Base-by-base conservation (phyloP, 768 basidiomycete genomes). In the Suillus americanus region DNA sequence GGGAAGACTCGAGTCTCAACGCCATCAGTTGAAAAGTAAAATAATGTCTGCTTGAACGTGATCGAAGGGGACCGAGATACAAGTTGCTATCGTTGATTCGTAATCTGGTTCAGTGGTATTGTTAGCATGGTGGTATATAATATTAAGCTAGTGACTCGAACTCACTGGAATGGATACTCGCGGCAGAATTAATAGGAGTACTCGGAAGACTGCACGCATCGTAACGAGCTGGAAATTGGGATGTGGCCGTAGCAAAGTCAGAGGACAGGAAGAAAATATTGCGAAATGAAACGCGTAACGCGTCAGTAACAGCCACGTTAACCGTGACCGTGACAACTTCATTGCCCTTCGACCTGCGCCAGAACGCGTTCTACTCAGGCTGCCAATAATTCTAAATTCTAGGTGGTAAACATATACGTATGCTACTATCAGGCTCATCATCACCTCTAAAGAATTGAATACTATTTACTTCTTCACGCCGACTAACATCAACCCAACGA, bases 1-100 rank as follows among this genome's bases (percentile, higher is more conserved):
- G 69, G 77, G 67, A 78, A 76, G 14, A 76, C 60, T 12, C 67
- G 70, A 55, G 79, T 70, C 60, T 80, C 70, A 43, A 76, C 57
- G 9, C 68, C 66, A 66, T 76, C 74, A 6, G 68, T 70, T 23
- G 72, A 71, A 7, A 7, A 67, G 74, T 12, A 75, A 40, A 33
- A 75, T 69, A 41, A 75, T 33, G 35, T 74, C 68, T 5, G 62
- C 67, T 38, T 71, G 67, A 14, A 60, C 45, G 40, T 76, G 70
- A 56, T 70, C 63, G 18, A 73, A 75, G 1, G 73, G 73, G 2
- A 66, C 28, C 12, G 65, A 30, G 1, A 69, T 68, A 50, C 61
- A 65, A 3, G 30, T 3, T 28, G 50, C 12, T 20, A n/a, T 35
- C 2, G 20, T n/a, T 10, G 37, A 56, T 38, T 25, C 7, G 8